Percentiles rank a stretch among this genome's conserved stretches.
phyloP scores from a whole-genome alignment of 2,329 filamentous ascomycete species.

The Escovopsis sp. region DNA sequence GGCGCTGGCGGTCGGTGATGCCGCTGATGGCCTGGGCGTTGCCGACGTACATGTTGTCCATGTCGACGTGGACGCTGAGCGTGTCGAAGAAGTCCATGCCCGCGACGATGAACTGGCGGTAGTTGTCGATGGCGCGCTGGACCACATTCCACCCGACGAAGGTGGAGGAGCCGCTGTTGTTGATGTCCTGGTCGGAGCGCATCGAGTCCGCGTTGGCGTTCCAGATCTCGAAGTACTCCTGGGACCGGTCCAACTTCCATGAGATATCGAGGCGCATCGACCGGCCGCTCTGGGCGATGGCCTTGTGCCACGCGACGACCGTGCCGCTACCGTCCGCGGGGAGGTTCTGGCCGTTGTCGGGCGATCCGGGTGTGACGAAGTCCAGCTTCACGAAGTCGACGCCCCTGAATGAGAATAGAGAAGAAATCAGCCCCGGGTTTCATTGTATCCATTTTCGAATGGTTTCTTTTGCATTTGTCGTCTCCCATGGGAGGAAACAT shows the following conservation, averaged over 20 bases:
- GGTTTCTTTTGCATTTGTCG: too few species aligned
- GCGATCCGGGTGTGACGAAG: slow-evolving; percentile 9
- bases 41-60: slow-evolving; percentile 8
- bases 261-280: slow-evolving; percentile 9
- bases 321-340: slow-evolving; percentile 7
- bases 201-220: slow-evolving; percentile 8
- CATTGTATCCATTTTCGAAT: too few species aligned
- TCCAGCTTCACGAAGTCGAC: slow-evolving; percentile 10
- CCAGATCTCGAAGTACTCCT: slow-evolving; percentile 8
- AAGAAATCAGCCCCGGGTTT: too few species aligned
- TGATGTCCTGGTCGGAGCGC: slow-evolving; percentile 10
- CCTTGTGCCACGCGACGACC: slow-evolving; percentile 8
- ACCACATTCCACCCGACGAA: slow-evolving; percentile 7
- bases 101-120: slow-evolving; percentile 9
- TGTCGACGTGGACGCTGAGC: slow-evolving; percentile 7
- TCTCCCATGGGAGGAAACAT: too few species aligned
- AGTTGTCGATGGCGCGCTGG: slow-evolving; percentile 9
- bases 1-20: slow-evolving; percentile 7
- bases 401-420: slow-evolving; percentile 2
- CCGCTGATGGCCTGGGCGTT: slow-evolving; percentile 6
- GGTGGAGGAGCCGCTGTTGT: slow-evolving; percentile 5
- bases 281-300: slow-evolving; percentile 7
- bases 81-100: slow-evolving; percentile 5
- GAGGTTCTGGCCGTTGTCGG: slow-evolving; percentile 8
- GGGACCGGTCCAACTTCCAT: slow-evolving; percentile 9